Evolutionary conservation across 164 flowering plant genomes (phyloP), one percentile per base, ranked within the genome.

Genomic region (Vitis vinifera): DNA sequence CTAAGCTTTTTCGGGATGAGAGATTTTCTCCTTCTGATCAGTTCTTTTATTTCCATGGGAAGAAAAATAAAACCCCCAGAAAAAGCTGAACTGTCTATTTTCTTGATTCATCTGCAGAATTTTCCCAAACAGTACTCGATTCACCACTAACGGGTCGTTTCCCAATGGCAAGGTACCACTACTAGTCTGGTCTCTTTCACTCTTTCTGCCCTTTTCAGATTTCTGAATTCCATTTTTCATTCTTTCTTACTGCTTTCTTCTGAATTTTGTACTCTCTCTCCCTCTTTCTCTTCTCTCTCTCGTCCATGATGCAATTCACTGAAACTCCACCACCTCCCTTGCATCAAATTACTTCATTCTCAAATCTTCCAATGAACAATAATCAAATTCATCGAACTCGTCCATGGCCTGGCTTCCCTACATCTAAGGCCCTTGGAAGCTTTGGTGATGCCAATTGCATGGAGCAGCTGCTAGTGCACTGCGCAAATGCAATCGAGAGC

Each of bases 381-480:
- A 77, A 70, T 69, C 85, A 79, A 55, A 55, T 69, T 23, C 68
- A 71, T 11, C 73, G 78, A 16, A 67, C 83, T 11, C 73, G 81
- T 16, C 86, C 91, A 19, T 84, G 89, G 90, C 87, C 89, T 0
- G 90, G 89, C 3, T 83, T 86, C 65, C 85, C 86, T 2, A 71
- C 86, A 7, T 74, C 87, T 8, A 82, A 76, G 50, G 15, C 81
- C 0, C 48, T 77, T 0, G 78, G 80, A 7, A 80, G 75, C 77
- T 81, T 87, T 55, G 91, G 94, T 1, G 97, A 88, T 63, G 85
- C 97, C 52, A 90, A 86, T 63, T 92, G 97, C 83, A 90, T 90
- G 99, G 99, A 95, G 69, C 98, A 91, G 68, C 79, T 95, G n/a
- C 76, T 95, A 1, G 88, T 90, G 37, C 98, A 93, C 80, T 95